A percentile compares a stretch with the other conserved stretches of the same genome.
phyloP scores from a whole-genome alignment of 2,329 filamentous ascomycete genomes.

The Lachnellula arida region DNA sequence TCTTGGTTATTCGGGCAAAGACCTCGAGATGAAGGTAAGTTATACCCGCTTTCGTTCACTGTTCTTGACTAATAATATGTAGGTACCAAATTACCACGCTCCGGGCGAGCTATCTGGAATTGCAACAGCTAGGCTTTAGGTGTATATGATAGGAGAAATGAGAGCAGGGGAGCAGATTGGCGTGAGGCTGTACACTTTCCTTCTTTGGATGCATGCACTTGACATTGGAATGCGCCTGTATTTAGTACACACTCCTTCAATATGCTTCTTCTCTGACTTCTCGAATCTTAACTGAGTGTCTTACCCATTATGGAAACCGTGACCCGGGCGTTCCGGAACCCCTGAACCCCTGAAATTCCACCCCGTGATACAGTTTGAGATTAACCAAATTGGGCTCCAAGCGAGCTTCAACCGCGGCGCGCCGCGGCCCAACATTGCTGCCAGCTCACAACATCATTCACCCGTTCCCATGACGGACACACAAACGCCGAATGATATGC shows the following conservation, averaged over 20 bases:
- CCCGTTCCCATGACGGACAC: not conserved
- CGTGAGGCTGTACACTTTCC: not conserved
- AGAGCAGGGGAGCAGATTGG: not conserved
- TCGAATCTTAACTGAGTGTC: not conserved
- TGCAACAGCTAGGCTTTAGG: slow-evolving; percentile 19
- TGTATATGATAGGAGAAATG: not conserved
- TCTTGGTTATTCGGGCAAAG: slow-evolving; percentile 47
- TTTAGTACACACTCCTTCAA: not conserved
- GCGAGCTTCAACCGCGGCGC: not conserved
- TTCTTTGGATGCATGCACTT: not conserved
- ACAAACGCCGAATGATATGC: slow-evolving; percentile 1
- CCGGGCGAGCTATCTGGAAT: slow-evolving; percentile 40
- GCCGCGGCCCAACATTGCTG: not conserved
- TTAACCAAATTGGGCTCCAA: too few relatives aligned
- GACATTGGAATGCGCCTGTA: not conserved
- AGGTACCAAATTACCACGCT: slow-evolving; percentile 54
- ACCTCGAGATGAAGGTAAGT: slow-evolving; percentile 69
- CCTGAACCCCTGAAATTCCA: not conserved
- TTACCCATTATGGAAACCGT: too few relatives aligned
- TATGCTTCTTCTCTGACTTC: not conserved
- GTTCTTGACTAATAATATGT: not conserved
- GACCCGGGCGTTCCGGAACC: too few relatives aligned
- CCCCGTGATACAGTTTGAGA: not conserved
- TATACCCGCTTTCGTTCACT: not conserved
- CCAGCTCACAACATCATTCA: not conserved